phyloP scores from a whole-genome alignment of 2,329 filamentous ascomycete species.

The Dactylellina parvicollis region DNA sequence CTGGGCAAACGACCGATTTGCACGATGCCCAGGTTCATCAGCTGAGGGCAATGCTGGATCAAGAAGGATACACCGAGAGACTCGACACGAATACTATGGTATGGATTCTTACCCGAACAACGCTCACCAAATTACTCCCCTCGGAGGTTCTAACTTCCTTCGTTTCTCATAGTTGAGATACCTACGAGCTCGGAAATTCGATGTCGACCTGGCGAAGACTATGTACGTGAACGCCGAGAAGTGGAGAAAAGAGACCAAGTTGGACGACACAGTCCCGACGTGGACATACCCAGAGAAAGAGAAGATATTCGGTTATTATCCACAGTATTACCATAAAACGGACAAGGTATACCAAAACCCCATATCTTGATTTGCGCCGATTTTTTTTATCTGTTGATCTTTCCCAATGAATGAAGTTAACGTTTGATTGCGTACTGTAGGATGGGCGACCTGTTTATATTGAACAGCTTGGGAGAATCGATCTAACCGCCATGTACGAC shows the following conservation, averaged over 20 bases:
- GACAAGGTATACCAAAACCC: slow-evolving; percentile 83
- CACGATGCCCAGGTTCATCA: slow-evolving; percentile 91
- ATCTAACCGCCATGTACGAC: slow-evolving; percentile 80
- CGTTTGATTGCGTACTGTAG: slow-evolving; percentile 63
- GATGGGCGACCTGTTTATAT: slow-evolving; percentile 98
- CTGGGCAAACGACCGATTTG: slow-evolving; percentile 83
- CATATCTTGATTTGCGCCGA: too few relatives aligned
- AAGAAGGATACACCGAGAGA: slow-evolving; percentile 80
- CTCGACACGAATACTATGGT: slow-evolving; percentile 93
- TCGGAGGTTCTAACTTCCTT: slow-evolving; percentile 41
- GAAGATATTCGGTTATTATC: slow-evolving; percentile 88
- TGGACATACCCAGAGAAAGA: slow-evolving; percentile 90
- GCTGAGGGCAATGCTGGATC: slow-evolving; percentile 84
- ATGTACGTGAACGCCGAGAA: slow-evolving; percentile 94
- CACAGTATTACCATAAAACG: slow-evolving; percentile 98
- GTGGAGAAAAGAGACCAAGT: slow-evolving; percentile 87
- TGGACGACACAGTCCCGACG: slow-evolving; percentile 79
- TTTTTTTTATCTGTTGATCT: background rate
- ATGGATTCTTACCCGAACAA: slow-evolving; percentile 60
- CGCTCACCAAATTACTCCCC: background rate
- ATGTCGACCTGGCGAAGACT: slow-evolving; percentile 81
- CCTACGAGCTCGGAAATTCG: slow-evolving; percentile 93
- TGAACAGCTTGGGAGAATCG: slow-evolving; percentile 92
- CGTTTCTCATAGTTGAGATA: slow-evolving; percentile 75
- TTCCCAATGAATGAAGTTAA: background rate